phyloP scores from a whole-genome alignment of 441 rosid species.

The Hura crepitans region DNA sequence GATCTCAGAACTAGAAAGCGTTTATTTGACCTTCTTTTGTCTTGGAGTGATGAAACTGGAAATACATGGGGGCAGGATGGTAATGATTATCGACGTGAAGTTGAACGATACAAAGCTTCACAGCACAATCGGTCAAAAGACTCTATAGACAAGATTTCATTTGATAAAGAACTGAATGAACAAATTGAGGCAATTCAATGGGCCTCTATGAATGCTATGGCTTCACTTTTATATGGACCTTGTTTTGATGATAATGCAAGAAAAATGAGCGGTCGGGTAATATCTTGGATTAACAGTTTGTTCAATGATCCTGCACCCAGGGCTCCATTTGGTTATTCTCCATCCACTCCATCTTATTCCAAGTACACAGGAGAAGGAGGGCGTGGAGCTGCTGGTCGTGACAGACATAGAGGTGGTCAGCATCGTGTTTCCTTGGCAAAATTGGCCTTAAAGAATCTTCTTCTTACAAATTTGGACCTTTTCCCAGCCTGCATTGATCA shows the following conservation, averaged over 20 bases:
- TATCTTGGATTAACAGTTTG: slow-evolving; percentile 96
- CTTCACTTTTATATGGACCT: slow-evolving; percentile 92
- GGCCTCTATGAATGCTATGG: slow-evolving; percentile 98
- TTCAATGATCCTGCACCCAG: slow-evolving; percentile 95
- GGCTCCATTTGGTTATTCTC: slow-evolving; percentile 97
- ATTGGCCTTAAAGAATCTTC: slow-evolving; percentile 94
- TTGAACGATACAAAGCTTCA: slow-evolving; percentile 94
- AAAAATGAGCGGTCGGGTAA: slow-evolving; percentile 97
- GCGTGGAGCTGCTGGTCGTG: slow-evolving; percentile 88
- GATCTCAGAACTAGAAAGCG: slow-evolving; percentile 88
- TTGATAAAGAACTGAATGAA: slow-evolving; percentile 91
- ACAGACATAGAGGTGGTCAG: slow-evolving; percentile 85
- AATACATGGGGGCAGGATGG: slow-evolving; percentile 90
- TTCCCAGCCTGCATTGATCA: slow-evolving; percentile 99
- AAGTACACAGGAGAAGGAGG: slow-evolving; percentile 82
- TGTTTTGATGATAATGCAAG: slow-evolving; percentile 99
- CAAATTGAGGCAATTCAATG: slow-evolving; percentile 96
- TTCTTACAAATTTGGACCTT: slow-evolving; percentile 94
- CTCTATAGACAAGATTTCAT: slow-evolving; percentile 89
- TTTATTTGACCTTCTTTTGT: slow-evolving; percentile 83
- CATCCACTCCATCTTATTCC: slow-evolving; percentile 95
- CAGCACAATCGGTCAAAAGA: slow-evolving; percentile 96
- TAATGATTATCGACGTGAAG: slow-evolving; percentile 96
- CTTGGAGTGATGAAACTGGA: slow-evolving; percentile 91
- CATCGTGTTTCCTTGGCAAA: slow-evolving; percentile 93